Conservation (phyloP, 2,329 filamentous ascomycete genomes). For the Rugonectria rugulosa region DNA sequence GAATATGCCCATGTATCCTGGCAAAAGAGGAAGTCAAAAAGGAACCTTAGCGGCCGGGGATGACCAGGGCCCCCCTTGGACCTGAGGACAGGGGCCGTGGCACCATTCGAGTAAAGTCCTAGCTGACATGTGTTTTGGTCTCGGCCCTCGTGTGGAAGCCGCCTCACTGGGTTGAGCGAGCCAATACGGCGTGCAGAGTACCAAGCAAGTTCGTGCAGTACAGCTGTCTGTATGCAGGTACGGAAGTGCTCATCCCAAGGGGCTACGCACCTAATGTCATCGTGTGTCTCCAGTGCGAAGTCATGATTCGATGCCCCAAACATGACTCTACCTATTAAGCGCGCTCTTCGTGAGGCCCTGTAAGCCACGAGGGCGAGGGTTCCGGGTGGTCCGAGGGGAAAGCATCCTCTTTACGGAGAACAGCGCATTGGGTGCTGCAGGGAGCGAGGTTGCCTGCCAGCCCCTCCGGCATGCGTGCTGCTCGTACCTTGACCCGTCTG, state of each 20-base stretch:
- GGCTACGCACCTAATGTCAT: no score
- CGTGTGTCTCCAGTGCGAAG: no score
- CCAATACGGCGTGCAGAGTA: no score
- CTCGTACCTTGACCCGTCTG: no score
- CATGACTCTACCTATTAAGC: background rate
- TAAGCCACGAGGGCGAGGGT: conserved; percentile 3
- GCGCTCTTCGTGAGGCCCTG: background rate
- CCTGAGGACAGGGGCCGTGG: conserved; percentile 30
- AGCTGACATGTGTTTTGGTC: conserved; percentile 7
- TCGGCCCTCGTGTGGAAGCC: conserved; percentile 1
- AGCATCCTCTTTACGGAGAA: conserved; percentile 26
- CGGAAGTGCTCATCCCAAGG: no score
- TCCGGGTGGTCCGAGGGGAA: conserved; percentile 27
- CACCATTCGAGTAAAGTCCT: conserved; percentile 28
- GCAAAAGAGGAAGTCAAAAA: conserved; percentile 25
- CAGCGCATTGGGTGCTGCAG: conserved; percentile 35
- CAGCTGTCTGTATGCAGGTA: no score
- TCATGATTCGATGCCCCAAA: background rate
- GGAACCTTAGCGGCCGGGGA: conserved; percentile 20
- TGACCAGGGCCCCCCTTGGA: conserved; percentile 16
- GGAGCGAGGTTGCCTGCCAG: conserved; percentile 32
- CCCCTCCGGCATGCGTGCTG: conserved; percentile 26
- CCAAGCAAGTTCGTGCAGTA: no score
- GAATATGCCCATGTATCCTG: conserved; percentile 32
- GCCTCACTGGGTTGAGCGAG: background rate